phyloP scores from a whole-genome alignment of 2,329 filamentous ascomycete genomes.

The Talaromyces verruculosus region DNA sequence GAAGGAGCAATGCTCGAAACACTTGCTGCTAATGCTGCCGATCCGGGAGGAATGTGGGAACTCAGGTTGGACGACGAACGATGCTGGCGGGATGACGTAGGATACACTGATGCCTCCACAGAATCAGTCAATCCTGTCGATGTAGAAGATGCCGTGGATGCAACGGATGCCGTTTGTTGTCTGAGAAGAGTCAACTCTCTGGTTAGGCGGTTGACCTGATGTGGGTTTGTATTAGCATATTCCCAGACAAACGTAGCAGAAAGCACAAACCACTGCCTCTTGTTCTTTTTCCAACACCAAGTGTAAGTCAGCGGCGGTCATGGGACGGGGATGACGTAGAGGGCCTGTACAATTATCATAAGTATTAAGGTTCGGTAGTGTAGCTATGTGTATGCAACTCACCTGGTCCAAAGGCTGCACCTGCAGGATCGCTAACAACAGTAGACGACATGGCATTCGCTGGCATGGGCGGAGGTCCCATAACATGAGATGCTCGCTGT shows the following conservation, averaged over 20 bases:
- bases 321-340: slow-evolving; percentile 77
- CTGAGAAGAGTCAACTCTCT: slow-evolving; percentile 85
- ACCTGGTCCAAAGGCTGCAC: slow-evolving; percentile 44
- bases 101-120: slow-evolving; percentile 50
- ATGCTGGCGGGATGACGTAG: slow-evolving; percentile 56
- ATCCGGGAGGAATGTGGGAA: slow-evolving; percentile 41
- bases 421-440: slow-evolving; percentile 36
- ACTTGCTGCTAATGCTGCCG: slow-evolving; percentile 37
- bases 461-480: slow-evolving; percentile 44
- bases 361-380: background rate
- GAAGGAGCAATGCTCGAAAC: slow-evolving; percentile 47
- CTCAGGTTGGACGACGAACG: slow-evolving; percentile 58
- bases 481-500: slow-evolving; percentile 50
- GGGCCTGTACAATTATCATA: slow-evolving; percentile 53
- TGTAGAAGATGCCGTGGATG: slow-evolving; percentile 60
- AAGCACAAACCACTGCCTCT: slow-evolving; percentile 75
- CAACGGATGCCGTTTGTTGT: slow-evolving; percentile 63
- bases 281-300: slow-evolving; percentile 91
- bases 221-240: background rate
- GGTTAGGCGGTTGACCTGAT: slow-evolving; percentile 84
- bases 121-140: slow-evolving; percentile 54
- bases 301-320: slow-evolving; percentile 87
- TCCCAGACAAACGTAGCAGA: background rate
- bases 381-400: slow-evolving; percentile 20
- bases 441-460: slow-evolving; percentile 32